phyloP scores from a whole-genome alignment of 192 early-diverging fungal species.

The Martensiomyces pterosporus region DNA sequence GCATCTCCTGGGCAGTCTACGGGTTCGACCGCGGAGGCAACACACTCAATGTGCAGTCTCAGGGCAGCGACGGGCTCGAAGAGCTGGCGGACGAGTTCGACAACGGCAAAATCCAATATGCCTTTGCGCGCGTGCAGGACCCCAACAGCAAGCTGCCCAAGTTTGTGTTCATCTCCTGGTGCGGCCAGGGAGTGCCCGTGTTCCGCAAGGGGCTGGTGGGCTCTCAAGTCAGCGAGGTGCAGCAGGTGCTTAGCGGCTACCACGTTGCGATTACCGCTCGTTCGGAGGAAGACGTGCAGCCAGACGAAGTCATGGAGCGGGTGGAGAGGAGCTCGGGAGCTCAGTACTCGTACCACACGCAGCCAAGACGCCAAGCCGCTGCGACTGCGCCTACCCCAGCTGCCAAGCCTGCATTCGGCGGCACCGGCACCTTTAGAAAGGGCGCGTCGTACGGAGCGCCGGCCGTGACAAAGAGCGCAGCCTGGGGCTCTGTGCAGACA shows the following conservation, averaged over 20 bases:
- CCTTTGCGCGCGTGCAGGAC: conserved; percentile 78
- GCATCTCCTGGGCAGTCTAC: conserved; percentile 71
- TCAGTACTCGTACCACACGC: conserved; percentile 70
- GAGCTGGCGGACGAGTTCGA: conserved; percentile 89
- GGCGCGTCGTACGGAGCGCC: conserved; percentile 29
- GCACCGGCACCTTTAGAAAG: conserved; percentile 28
- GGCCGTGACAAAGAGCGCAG: conserved; percentile 26
- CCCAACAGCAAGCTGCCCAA: conserved; percentile 82
- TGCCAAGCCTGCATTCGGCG: conserved; percentile 35
- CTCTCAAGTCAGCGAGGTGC: conserved; percentile 76
- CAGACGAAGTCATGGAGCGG: conserved; percentile 79
- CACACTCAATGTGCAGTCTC: conserved; percentile 47
- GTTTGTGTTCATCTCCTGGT: conserved; percentile 92
- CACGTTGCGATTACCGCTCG: conserved; percentile 88
- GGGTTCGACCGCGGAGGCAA: conserved; percentile 70
- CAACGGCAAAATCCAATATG: conserved; percentile 87
- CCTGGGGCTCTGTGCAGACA: too few species aligned
- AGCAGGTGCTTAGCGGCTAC: conserved; percentile 58
- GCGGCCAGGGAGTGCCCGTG: conserved; percentile 91
- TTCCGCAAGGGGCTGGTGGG: conserved; percentile 84
- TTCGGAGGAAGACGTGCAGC: conserved; percentile 75
- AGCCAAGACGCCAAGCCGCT: conserved; percentile 22
- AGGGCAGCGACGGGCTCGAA: conserved; percentile 73
- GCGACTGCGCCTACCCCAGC: conserved; percentile 18
- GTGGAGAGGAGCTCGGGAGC: conserved; percentile 79